A percentile compares a stretch with the other conserved stretches of the same genome.
These are phyloP conservation scores for Tothia fuscella DNA, from an alignment of 2,329 filamentous ascomycete species.

Conservation along the genomic window DNA sequence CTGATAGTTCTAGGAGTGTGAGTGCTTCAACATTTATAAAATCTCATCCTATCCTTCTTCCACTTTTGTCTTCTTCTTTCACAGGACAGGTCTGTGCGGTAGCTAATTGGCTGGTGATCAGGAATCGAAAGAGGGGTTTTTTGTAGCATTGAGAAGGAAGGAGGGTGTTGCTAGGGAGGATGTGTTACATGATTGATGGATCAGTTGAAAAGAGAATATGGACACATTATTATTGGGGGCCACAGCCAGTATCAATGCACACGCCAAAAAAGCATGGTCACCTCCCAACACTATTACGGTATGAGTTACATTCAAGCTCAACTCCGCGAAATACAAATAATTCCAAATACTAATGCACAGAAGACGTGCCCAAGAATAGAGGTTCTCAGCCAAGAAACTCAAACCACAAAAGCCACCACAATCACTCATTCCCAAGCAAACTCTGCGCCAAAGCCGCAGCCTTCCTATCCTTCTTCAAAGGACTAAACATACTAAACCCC, in stretches of 20 bases:
- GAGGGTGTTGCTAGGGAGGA: conserved; percentile 33
- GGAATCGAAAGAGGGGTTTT: conserved; percentile 79
- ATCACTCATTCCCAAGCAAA: conserved; percentile 1
- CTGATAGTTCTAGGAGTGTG: conserved; percentile 79
- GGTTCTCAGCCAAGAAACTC: neutral
- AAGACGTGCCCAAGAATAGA: too few species aligned
- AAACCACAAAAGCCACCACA: neutral
- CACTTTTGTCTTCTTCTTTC: neutral
- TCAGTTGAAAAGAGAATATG: too few species aligned
- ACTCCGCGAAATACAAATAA: too few species aligned
- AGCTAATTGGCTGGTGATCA: conserved; percentile 22
- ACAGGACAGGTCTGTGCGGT: neutral
- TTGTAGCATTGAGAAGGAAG: conserved; percentile 67
- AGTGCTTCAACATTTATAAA: conserved; percentile 22
- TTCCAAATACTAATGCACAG: too few species aligned
- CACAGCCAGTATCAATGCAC: too few species aligned
- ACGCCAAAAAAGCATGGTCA: too few species aligned
- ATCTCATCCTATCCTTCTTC: conserved; percentile 1
- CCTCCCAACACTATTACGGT: too few species aligned
- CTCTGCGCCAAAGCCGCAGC: conserved; percentile 7
- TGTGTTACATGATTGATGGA: too few species aligned
- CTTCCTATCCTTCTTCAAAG: conserved; percentile 29
- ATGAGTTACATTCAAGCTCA: too few species aligned
- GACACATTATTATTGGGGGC: too few species aligned
- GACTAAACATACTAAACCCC: conserved; percentile 27